Evolutionary conservation across 1,284 basidiomycete species (phyloP).

Genomic region (Vanrija sp.): DNA sequence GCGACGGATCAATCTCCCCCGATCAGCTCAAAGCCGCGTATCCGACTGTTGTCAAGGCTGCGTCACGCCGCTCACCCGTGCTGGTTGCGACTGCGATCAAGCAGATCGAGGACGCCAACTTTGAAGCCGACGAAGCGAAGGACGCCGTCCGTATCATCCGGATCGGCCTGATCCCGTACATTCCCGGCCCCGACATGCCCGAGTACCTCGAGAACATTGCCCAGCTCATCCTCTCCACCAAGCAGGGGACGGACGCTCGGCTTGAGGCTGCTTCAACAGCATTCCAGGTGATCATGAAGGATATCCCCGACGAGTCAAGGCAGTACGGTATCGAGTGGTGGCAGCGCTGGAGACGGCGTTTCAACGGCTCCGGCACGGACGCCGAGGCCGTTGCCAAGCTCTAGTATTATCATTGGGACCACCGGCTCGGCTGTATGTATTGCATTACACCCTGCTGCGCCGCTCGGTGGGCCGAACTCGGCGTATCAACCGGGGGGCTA

Average conservation of each 20-base stretch:
- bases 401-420: neutral
- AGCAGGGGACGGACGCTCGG: conserved; percentile 18
- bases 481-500: neutral
- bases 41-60: conserved; percentile 19
- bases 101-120: conserved; percentile 4
- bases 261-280: conserved; percentile 20
- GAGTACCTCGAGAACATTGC: conserved; percentile 27
- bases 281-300: conserved; percentile 31
- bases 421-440: neutral
- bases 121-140: conserved; percentile 8
- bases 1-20: conserved; percentile 17
- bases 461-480: neutral
- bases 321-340: conserved; percentile 36
- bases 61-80: conserved; percentile 11
- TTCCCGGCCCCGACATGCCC: conserved; percentile 13
- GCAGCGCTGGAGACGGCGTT: conserved; percentile 21
- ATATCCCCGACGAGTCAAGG: conserved; percentile 30
- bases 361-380: conserved; percentile 8
- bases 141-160: conserved; percentile 14
- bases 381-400: neutral
- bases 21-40: conserved; percentile 32
- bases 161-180: conserved; percentile 17
- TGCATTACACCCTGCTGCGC: neutral
- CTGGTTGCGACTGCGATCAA: conserved; percentile 11
- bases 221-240: conserved; percentile 11